Percentiles rank a stretch among this genome's conserved stretches.
Conservation (phyloP, 371 early-diverging fungal species). For the Apophysomyces ossiformis region DNA sequence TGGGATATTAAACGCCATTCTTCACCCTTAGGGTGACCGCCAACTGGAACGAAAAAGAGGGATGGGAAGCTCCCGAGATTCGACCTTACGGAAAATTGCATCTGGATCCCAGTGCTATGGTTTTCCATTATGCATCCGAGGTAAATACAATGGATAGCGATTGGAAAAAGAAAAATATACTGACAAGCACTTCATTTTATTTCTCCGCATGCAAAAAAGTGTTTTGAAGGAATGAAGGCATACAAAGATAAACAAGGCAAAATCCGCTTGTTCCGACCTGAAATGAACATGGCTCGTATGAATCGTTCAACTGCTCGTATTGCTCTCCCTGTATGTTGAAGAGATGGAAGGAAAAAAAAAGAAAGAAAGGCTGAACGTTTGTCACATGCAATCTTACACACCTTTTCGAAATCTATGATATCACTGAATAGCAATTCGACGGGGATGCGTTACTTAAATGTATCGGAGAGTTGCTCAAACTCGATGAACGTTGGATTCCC, state of each 20-base stretch:
- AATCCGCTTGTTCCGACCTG: conserved; percentile 87
- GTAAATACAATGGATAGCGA: conserved; percentile 22
- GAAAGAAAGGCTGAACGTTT: no score
- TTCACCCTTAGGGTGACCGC: conserved; percentile 54
- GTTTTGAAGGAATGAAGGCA: conserved; percentile 95
- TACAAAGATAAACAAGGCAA: conserved; percentile 86
- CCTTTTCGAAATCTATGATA: not conserved
- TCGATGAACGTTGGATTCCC: conserved; percentile 91
- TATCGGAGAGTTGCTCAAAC: conserved; percentile 83
- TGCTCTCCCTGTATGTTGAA: conserved; percentile 72
- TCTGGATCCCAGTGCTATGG: conserved; percentile 86
- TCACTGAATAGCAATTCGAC: conserved; percentile 67
- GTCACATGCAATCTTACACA: no score
- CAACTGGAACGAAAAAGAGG: conserved; percentile 79
- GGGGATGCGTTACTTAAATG: conserved; percentile 80
- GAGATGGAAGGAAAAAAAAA: not conserved
- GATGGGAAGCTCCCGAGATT: conserved; percentile 81
- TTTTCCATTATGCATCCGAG: conserved; percentile 93
- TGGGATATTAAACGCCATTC: no score
- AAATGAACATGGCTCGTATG: conserved; percentile 91
- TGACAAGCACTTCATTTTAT: no score
- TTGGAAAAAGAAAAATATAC: not conserved
- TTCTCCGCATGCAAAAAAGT: conserved; percentile 34
- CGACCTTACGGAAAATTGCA: conserved; percentile 80
- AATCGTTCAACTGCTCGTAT: conserved; percentile 75